Percentiles rank a stretch among this genome's conserved stretches.
These are phyloP conservation scores for Barbatosphaeria neglecta DNA, from an alignment of 495 filamentous ascomycete species.

Conservation along the genomic window DNA sequence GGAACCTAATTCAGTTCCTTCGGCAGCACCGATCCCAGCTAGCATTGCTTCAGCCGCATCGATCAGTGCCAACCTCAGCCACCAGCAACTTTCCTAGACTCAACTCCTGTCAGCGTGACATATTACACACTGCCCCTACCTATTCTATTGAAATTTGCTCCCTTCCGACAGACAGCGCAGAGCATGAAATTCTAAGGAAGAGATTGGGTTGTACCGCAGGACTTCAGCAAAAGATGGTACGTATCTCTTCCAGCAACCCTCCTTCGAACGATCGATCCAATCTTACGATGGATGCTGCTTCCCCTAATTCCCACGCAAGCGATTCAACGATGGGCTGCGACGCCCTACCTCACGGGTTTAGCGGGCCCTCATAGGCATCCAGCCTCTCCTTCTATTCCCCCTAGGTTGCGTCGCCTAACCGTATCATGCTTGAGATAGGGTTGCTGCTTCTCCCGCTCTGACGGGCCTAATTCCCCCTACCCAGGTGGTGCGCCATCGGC, in stretches of 20 bases:
- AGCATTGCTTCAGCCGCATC: background rate
- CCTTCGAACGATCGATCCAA: background rate
- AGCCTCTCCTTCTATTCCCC: background rate
- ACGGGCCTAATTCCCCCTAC: constrained; percentile 31
- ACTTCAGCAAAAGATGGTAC: background rate
- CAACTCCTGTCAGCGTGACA: background rate
- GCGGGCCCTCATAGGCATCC: background rate
- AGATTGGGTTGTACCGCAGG: background rate
- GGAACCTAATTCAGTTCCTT: background rate
- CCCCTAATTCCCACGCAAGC: too few relatives aligned
- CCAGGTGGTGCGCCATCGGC: constrained; percentile 22
- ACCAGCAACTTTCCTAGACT: background rate
- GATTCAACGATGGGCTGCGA: too few relatives aligned
- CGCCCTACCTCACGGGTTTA: too few relatives aligned
- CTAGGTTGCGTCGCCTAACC: background rate
- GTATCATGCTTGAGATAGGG: constrained; percentile 16
- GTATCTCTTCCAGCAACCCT: background rate
- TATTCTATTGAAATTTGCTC: background rate
- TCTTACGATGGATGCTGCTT: too few relatives aligned
- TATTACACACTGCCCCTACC: background rate
- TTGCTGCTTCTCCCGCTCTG: constrained; percentile 35
- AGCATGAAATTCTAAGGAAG: background rate
- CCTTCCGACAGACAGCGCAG: background rate
- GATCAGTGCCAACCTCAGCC: background rate
- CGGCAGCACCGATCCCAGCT: background rate